Evolutionary conservation across 2,329 filamentous ascomycete genomes (phyloP).

Genomic region (Colletotrichum cereale): DNA sequence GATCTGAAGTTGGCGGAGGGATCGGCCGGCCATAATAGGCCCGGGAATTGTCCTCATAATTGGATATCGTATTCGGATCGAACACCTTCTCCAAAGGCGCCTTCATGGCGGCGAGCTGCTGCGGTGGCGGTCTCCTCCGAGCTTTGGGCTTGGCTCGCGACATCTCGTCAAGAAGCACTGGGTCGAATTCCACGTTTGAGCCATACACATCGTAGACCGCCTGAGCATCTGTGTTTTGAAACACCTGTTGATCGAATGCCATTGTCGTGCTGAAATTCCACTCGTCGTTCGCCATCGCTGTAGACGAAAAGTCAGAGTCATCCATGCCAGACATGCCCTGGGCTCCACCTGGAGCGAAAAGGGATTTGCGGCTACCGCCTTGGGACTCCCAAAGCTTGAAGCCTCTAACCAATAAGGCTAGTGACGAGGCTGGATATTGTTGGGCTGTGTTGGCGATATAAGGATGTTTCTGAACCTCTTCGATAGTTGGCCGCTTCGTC

Average conservation of each 20-base stretch:
- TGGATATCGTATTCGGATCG: conserved; percentile 74
- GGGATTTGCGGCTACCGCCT: conserved; percentile 76
- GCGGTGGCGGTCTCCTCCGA: conserved; percentile 68
- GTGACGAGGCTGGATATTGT: conserved; percentile 72
- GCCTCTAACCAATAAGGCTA: conserved; percentile 76
- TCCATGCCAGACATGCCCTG: conserved; percentile 57
- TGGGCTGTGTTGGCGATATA: conserved; percentile 75
- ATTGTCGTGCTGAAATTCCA: conserved; percentile 78
- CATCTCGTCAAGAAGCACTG: conserved; percentile 59
- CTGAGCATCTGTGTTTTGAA: conserved; percentile 65
- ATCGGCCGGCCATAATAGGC: conserved; percentile 68
- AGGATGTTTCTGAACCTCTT: conserved; percentile 76
- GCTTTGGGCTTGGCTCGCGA: conserved; percentile 64
- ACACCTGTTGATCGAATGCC: conserved; percentile 71
- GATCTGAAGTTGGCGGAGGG: conserved; percentile 62
- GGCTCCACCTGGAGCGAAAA: conserved; percentile 72
- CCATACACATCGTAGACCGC: conserved; percentile 74
- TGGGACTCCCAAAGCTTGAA: conserved; percentile 82
- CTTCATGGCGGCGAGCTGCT: conserved; percentile 68
- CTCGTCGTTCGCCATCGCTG: conserved; percentile 66
- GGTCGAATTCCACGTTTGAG: conserved; percentile 66
- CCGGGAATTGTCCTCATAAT: conserved; percentile 73
- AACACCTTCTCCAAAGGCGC: conserved; percentile 74
- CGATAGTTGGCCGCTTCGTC: conserved; percentile 75
- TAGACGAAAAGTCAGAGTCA: conserved; percentile 57